Percentiles rank a stretch among this genome's conserved stretches.
Conservation (phyloP, 805 yeast species). For the Metschnikowia similis region DNA sequence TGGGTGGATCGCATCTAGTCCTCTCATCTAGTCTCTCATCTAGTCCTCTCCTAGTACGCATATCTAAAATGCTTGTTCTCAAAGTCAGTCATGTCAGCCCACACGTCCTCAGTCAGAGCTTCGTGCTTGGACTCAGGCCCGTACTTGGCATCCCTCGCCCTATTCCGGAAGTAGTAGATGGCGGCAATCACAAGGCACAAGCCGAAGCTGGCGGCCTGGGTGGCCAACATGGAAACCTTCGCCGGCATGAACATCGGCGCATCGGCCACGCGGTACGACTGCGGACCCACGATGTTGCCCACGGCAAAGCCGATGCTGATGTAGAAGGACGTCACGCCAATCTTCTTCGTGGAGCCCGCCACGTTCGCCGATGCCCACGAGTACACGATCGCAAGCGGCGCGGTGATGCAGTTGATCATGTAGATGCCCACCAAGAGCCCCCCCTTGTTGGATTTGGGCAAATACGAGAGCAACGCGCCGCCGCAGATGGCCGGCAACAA, state of each 20-base stretch:
- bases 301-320: constrained; percentile 59
- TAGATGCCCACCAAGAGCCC: constrained; percentile 12
- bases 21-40: neutral
- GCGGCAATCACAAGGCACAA: constrained; percentile 24
- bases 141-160: neutral
- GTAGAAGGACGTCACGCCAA: constrained; percentile 53
- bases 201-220: constrained; percentile 46
- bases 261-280: constrained; percentile 52
- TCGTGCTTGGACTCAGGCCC: neutral
- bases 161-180: constrained; percentile 7
- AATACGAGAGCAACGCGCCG: constrained; percentile 15
- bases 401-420: constrained; percentile 10
- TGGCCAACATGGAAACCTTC: constrained; percentile 50
- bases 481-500: constrained; percentile 21
- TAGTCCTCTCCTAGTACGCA: neutral
- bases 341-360: constrained; percentile 73
- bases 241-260: constrained; percentile 58
- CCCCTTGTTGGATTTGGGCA: constrained; percentile 6
- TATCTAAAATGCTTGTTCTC: constrained; percentile 10
- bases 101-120: constrained; percentile 8
- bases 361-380: constrained; percentile 36
- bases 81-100: constrained; percentile 13
- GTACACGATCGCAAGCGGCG: constrained; percentile 10
- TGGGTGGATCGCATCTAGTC: no score
- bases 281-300: constrained; percentile 66